phyloP scores from a whole-genome alignment of 2,329 filamentous ascomycete genomes.

The Diaporthe humulicola region DNA sequence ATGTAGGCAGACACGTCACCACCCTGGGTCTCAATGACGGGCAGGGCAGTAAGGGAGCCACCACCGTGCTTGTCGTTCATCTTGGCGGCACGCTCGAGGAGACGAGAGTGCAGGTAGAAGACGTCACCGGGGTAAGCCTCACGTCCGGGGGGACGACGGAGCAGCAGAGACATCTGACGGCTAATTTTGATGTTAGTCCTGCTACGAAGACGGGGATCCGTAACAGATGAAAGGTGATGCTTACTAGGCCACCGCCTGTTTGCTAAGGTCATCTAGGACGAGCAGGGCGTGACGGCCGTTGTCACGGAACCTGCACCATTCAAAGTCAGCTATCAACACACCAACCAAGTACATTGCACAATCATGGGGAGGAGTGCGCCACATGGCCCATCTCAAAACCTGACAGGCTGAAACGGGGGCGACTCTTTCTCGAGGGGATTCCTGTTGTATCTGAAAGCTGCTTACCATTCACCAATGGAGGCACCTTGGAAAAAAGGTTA shows the following conservation, averaged over 20 bases:
- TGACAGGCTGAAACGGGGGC: too few species aligned
- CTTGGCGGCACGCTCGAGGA: slow-evolving; percentile 99
- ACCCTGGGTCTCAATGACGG: slow-evolving; percentile 99
- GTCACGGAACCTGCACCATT: slow-evolving; percentile 76
- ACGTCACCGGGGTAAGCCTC: slow-evolving; percentile 99
- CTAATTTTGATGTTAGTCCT: too few species aligned
- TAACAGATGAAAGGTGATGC: too few species aligned
- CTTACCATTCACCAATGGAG: not conserved
- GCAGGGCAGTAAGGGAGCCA: slow-evolving; percentile 96
- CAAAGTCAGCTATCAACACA: too few species aligned
- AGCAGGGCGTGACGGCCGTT: slow-evolving; percentile 90
- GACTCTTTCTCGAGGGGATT: too few species aligned
- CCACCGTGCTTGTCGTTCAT: slow-evolving; percentile 96
- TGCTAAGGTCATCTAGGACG: slow-evolving; percentile 95
- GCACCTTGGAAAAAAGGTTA: too few species aligned
- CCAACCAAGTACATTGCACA: too few species aligned
- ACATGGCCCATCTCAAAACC: not conserved
- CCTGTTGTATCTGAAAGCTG: not conserved
- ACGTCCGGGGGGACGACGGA: slow-evolving; percentile 97
- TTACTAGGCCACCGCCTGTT: slow-evolving; percentile 99
- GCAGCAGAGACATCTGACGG: slow-evolving; percentile 98
- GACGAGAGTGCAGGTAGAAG: slow-evolving; percentile 99
- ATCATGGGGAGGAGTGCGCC: too few species aligned
- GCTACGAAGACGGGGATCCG: too few species aligned
- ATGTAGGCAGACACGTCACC: slow-evolving; percentile 99